Evolutionary conservation across 495 filamentous ascomycete species (phyloP).

Genomic region (Xylaria flabelliformis): DNA sequence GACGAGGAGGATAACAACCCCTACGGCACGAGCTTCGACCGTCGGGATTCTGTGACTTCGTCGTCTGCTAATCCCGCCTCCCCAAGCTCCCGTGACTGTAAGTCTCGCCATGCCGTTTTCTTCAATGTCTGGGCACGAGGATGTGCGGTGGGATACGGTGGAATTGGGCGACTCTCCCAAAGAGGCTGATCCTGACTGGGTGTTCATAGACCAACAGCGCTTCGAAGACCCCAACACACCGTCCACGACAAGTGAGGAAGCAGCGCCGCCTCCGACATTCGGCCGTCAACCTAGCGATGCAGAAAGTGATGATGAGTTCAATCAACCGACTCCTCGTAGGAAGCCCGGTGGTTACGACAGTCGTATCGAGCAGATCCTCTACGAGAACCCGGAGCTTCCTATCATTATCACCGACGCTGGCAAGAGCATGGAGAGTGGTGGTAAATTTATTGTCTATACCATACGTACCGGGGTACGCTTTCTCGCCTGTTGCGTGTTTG

Average conservation of each 20-base stretch:
- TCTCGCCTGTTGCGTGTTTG: neutral
- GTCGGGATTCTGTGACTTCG: conserved; percentile 77
- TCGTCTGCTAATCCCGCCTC: conserved; percentile 71
- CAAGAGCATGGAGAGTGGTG: conserved; percentile 91
- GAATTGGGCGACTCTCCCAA: conserved; percentile 40
- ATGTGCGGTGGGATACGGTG: conserved; percentile 44
- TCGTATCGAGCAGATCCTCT: conserved; percentile 93
- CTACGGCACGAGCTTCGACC: conserved; percentile 84
- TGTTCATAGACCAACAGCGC: conserved; percentile 48
- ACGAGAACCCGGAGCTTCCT: conserved; percentile 87
- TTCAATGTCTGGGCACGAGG: conserved; percentile 20
- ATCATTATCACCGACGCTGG: conserved; percentile 93
- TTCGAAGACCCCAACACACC: conserved; percentile 52
- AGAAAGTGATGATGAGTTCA: conserved; percentile 59
- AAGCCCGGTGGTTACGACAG: conserved; percentile 91
- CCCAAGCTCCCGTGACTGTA: conserved; percentile 59
- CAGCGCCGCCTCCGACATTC: conserved; percentile 37
- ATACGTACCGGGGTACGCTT: conserved; percentile 86
- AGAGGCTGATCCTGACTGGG: conserved; percentile 54
- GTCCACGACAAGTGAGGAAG: conserved; percentile 53
- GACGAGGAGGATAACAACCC: conserved; percentile 93
- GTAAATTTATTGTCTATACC: conserved; percentile 92
- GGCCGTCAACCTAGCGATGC: conserved; percentile 38
- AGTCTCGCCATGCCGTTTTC: conserved; percentile 31
- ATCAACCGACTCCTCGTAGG: conserved; percentile 63